Base-by-base conservation (phyloP, 2,329 filamentous ascomycete genomes). In the Cryphonectria nitschkei region DNA sequence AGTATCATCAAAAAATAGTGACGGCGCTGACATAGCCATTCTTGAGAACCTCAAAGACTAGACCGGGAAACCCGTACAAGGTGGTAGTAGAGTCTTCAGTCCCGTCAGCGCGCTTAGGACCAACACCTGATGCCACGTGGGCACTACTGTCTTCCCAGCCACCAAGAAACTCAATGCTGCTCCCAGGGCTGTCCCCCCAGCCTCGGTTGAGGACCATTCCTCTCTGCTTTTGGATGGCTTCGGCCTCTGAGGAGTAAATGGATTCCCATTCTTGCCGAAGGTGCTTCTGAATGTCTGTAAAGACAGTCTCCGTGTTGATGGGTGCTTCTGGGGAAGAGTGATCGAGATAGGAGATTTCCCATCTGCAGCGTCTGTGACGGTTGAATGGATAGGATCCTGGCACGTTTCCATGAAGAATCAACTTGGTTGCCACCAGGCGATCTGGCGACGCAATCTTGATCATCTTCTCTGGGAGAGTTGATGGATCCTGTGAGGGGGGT, bases 341-440 rank as follows among this genome's bases (percentile, higher is more conserved):
- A 16, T 79, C 76, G 5, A 90, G 81, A 74, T 91, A 91, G 61
- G 82, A 80, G 67, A 97, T 90, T 67, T 90, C 89, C 96, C 96
- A 99, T 56, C 95, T 89, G 76, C 93, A 94, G 73, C 96, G 89
- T 26, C 95, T 90, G 80, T 98, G 94, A 5, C 96, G 89, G 81
- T 99, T 98, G 83, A 99, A 99, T 14, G 95, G 93, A 79, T 98
- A 98, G 1, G 94, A 97, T 0, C 96, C 96, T 0, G 96, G 96
- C 2, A 98, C 90, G 76, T 99, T 99, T 60, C 93, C 94, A 79
- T 99, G 96, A 1, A 99, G 86, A 26, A 98, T 89, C n/a, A 99
- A 80, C 79, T 98, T 98, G 0, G 93, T 96, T 7, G 93, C 95
- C 0, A 96, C 93, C 14, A 97, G 85, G 56, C 91, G 90, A 70